Conservation (phyloP, 106 monocot species). For the Apostasia shenzhenica region DNA sequence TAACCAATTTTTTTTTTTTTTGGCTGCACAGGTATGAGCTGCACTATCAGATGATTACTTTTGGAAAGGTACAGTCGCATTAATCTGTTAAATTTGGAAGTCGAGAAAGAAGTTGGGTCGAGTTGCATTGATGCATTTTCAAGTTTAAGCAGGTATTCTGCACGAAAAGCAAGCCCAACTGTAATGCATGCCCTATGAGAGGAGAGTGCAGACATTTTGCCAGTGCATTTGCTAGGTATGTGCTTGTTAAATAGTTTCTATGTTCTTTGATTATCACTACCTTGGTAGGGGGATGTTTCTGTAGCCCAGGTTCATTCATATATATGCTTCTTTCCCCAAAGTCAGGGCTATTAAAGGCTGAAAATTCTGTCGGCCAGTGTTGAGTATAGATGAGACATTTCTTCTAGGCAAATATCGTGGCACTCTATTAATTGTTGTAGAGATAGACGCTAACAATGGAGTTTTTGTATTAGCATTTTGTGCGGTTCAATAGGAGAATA, state of each 20-base stretch:
- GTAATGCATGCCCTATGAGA: constrained; percentile 71
- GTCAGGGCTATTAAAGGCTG: no score
- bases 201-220: constrained; percentile 81
- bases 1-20: not conserved
- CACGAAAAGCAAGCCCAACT: constrained; percentile 79
- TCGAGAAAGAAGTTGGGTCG: not conserved
- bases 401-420: no score
- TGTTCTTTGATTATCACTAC: not conserved
- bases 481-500: no score
- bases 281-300: no score
- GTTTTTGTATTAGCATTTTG: no score
- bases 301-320: no score
- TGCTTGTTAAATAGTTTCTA: not conserved
- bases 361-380: no score
- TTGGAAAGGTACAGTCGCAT: constrained; percentile 51
- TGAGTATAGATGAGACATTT: no score
- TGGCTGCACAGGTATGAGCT: constrained; percentile 55
- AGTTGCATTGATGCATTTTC: constrained; percentile 7
- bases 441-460: no score
- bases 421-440: no score
- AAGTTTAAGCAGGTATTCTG: constrained; percentile 56
- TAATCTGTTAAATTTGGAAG: not conserved
- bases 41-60: constrained; percentile 79
- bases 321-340: no score
- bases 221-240: constrained; percentile 75